phyloP scores from a whole-genome alignment of 768 basidiomycete genomes.

The Holtermannia corniformis region DNA sequence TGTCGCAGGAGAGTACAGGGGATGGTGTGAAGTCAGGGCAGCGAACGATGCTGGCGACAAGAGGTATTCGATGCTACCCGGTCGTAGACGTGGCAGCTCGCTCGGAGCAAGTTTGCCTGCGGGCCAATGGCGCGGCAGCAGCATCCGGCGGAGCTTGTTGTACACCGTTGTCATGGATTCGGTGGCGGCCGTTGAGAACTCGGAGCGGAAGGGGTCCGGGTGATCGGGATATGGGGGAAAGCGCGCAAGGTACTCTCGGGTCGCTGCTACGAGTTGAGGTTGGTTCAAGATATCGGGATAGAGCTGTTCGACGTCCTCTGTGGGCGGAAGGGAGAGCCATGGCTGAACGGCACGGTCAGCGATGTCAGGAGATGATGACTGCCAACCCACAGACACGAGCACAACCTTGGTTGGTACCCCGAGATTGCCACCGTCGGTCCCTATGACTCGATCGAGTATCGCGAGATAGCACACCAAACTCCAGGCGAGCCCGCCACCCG shows the following conservation, averaged over 20 bases:
- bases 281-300: slow-evolving; percentile 9
- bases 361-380: not conserved
- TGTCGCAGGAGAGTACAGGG: slow-evolving; percentile 8
- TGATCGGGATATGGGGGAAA: slow-evolving; percentile 6
- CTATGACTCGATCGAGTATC: not conserved
- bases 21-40: slow-evolving; percentile 8
- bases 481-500: slow-evolving; percentile 8
- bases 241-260: slow-evolving; percentile 10
- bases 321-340: slow-evolving; percentile 11
- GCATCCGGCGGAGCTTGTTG: not conserved
- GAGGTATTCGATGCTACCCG: not conserved
- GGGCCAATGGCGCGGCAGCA: not conserved
- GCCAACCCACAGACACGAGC: slow-evolving; percentile 11
- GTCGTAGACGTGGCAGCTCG: not conserved
- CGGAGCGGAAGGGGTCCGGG: slow-evolving; percentile 5
- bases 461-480: slow-evolving; percentile 7
- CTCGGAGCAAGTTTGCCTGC: not conserved
- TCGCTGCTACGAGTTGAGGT: slow-evolving; percentile 8
- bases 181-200: no score
- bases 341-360: slow-evolving; percentile 5
- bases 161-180: not conserved
- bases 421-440: not conserved
- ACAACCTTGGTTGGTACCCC: slow-evolving; percentile 7
- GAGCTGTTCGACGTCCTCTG: not conserved
- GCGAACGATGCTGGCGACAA: slow-evolving; percentile 1